Percentiles rank a stretch among this genome's conserved stretches.
phyloP scores from a whole-genome alignment of 345 rosid species.

The Eucalyptus sp. region DNA sequence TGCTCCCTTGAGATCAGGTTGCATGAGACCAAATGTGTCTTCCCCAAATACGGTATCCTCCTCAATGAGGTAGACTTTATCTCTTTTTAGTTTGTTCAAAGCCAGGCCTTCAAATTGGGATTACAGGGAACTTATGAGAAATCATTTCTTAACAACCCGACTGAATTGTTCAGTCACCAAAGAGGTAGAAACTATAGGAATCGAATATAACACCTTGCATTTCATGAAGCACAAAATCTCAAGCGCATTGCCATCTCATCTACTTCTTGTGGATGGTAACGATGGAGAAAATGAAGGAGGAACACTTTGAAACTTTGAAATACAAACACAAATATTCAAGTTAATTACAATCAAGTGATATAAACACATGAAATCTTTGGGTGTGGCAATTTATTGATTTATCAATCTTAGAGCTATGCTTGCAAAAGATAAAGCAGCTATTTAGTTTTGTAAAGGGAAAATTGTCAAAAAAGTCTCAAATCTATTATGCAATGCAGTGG shows the following conservation, averaged over 20 bases:
- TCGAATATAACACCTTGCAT: background rate
- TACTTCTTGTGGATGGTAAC: background rate
- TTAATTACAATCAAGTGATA: background rate
- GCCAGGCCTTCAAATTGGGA: background rate
- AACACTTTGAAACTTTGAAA: background rate
- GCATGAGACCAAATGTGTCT: background rate
- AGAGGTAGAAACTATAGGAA: background rate
- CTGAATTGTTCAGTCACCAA: background rate
- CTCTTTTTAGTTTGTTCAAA: background rate
- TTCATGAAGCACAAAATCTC: background rate
- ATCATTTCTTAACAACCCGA: background rate
- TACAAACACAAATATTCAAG: background rate
- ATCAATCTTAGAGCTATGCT: background rate
- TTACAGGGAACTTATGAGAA: background rate
- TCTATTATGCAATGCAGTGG: accelerated
- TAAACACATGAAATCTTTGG: background rate
- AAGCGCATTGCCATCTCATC: background rate
- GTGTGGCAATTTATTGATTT: background rate
- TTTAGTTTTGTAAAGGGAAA: background rate
- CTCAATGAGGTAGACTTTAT: background rate
- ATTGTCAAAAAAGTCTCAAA: no score
- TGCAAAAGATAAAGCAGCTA: background rate
- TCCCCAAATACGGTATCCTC: background rate
- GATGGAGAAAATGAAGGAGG: background rate
- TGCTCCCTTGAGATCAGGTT: background rate